A percentile compares a stretch with the other conserved stretches of the same genome.
Evolutionary conservation across 345 rosid genomes (phyloP).

Genomic region (Acer yangbiense): DNA sequence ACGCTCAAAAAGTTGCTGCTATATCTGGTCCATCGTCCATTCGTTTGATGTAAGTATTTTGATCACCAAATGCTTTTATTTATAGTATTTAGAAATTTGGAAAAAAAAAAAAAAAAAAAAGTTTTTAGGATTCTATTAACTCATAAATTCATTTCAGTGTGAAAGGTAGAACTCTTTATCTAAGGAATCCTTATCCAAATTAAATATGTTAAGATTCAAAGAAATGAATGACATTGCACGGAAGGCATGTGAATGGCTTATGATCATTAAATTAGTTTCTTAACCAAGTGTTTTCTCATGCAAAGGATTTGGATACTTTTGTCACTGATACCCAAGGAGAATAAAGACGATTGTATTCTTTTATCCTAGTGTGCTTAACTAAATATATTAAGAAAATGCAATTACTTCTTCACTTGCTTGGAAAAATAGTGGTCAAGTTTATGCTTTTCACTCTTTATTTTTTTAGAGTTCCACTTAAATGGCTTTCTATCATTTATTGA

Average conservation of each 20-base stretch:
- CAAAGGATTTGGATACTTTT: not conserved
- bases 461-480: no score
- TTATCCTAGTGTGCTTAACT: not conserved
- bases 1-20: conserved; percentile 80
- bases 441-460: no score
- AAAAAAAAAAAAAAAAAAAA: no score
- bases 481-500: no score
- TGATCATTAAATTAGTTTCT: not conserved
- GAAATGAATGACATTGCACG: not conserved
- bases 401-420: not conserved
- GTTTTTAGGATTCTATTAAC: not conserved
- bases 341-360: not conserved
- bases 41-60: conserved; percentile 46
- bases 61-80: conserved; percentile 5
- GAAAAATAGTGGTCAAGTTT: not conserved
- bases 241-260: not conserved
- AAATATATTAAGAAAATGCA: not conserved
- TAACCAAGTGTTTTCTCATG: not conserved
- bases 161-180: not conserved
- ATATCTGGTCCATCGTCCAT: conserved; percentile 71
- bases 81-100: not conserved
- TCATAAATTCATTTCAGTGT: not conserved
- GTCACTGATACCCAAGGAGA: not conserved
- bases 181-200: not conserved
- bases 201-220: not conserved